Base-by-base conservation (phyloP, 352 stramenopile species). In the Pythium brachiatum region DNA sequence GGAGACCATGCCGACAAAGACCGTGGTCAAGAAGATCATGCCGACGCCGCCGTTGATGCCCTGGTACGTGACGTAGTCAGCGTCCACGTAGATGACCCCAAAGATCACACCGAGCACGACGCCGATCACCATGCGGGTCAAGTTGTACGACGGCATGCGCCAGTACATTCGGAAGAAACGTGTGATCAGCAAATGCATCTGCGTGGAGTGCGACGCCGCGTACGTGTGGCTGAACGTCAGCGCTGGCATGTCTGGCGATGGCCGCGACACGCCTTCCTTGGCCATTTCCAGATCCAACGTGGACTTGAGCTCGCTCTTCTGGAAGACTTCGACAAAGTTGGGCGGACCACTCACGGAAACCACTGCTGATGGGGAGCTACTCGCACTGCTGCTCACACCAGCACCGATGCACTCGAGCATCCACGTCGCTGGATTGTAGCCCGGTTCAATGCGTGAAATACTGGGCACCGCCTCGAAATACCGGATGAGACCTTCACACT, bases 1-100 rank as follows among this genome's bases (percentile, higher is more conserved):
- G 36, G 74, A 81, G 21, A 89, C 78, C 21, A 92, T 68, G 34
- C 71, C 68, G 25, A 87, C 68, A 53, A 96, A 96, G 48, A 87
- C 32, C 2, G 86, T 84, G 0, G 78, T 75, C 0, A 86, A 63
- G 70, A 90, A 96, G 32, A 94, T 82, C 12, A 92, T 74, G 25
- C 79, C 78, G 26, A 94, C 55, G 38, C 69, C 74, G 18, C 31
- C 38, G 48, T 72, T 76, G 56, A 73, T 54, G 1, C 68, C 68
- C 25, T 64, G 56, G 59, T 59, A 78, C 2, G 70, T 70, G 12
- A 11, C 26, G 53, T 73, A 75, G 38, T 77, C 50, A 20, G 60
- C 23, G n/a, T 63, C 27, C 11, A 68, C 31, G 51, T 82, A 92
- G 16, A 89, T 68, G 13, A 81, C 21, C 64, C 70, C 78, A 15